Percentiles rank a stretch among this genome's conserved stretches.
phyloP scores from a whole-genome alignment of 805 yeast genomes.

The Cephaloascus fragrans region DNA sequence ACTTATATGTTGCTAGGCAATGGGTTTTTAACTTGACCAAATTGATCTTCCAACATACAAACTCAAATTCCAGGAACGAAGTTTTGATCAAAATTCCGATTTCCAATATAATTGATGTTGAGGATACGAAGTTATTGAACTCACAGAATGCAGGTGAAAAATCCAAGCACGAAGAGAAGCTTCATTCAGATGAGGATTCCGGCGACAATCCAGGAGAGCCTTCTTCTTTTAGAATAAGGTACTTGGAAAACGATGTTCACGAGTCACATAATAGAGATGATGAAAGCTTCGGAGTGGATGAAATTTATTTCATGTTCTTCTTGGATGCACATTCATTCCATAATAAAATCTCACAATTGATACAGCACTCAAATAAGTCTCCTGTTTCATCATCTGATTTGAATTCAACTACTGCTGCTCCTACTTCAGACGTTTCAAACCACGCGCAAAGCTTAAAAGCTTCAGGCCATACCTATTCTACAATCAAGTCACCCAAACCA shows the following conservation, averaged over 20 bases:
- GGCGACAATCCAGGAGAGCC: slow-evolving; percentile 5
- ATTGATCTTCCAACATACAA: slow-evolving; percentile 53
- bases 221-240: slow-evolving; percentile 44
- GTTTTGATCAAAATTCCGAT: slow-evolving; percentile 74
- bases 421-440: background rate
- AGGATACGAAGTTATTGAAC: slow-evolving; percentile 45
- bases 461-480: background rate
- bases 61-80: slow-evolving; percentile 59
- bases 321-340: background rate
- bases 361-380: background rate
- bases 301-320: slow-evolving; percentile 62
- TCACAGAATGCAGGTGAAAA: slow-evolving; percentile 6
- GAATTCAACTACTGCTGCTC: too few relatives aligned
- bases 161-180: background rate
- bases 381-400: background rate
- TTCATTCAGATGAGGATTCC: slow-evolving; percentile 4
- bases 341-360: background rate
- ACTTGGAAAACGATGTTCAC: slow-evolving; percentile 28
- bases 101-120: slow-evolving; percentile 53
- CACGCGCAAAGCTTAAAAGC: background rate
- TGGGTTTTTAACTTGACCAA: slow-evolving; percentile 76
- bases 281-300: slow-evolving; percentile 50
- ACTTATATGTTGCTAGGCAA: slow-evolving; percentile 58
- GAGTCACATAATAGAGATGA: background rate
- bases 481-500: background rate